Evolutionary conservation across 1,284 basidiomycete genomes (phyloP), one percentile per base, ranked within the genome.

Genomic region (Chalciporus piperatoides): DNA sequence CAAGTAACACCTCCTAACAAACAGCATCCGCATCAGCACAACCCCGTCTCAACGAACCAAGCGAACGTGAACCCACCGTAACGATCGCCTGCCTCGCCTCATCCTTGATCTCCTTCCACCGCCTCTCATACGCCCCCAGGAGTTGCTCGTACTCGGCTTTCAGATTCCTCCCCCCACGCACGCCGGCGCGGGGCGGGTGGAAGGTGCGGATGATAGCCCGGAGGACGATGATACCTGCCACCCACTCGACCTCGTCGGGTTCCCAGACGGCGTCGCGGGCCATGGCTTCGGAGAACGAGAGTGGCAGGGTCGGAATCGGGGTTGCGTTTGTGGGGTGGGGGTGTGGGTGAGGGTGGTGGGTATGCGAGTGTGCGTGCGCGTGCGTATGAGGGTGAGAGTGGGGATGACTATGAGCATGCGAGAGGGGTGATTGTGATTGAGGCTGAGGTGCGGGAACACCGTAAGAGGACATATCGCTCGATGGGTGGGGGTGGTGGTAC

Each of bases 21-120:
- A 12, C 21, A 19, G 36, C 23, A 14, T 12, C 12, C 3, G 21
- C 42, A 33, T 61, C 43, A 47, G 24, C 40, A 25, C 39, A 27
- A 9, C 19, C 4, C 3, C 4, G 5, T 40, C 36, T 4, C 24
- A 21, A 46, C 25, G 21, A 23, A 23, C 21, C 21, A 23, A 23
- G 21, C 5, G 21, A 23, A 23, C 33, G 1, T 12, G 30, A n/a
- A 54, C 74, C 57, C 41, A 78, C 79, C 48, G 77, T 76, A 14
- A 81, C 79, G 51, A 81, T 69, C 1, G 73, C 72, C 59, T 82
- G 80, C 49, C 80, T 66, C 7, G 76, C 71, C 59, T 82, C 80
- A 53, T 82, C 80, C 57, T 79, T 78, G 52, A 82, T 81, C 56
- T 82, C 80, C 58, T 81, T 81, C 80, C 80, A 82, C 43, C 80